phyloP scores from a whole-genome alignment of 1,284 basidiomycete species.

The Pulchroboletus neoregius region DNA sequence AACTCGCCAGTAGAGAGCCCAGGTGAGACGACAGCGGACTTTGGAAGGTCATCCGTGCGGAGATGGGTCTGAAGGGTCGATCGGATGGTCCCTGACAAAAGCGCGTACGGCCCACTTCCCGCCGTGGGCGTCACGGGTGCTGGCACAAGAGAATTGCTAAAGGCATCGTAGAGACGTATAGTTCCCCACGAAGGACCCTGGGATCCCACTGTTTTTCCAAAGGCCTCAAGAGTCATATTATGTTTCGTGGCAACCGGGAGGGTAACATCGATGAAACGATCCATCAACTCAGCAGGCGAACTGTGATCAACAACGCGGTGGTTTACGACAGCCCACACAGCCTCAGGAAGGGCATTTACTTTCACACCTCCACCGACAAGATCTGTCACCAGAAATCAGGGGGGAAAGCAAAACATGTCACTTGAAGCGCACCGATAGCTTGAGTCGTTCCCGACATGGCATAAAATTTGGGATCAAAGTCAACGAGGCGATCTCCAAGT shows the following conservation, averaged over 20 bases:
- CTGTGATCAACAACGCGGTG: constrained; percentile 41
- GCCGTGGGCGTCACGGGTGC: constrained; percentile 48
- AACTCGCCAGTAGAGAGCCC: constrained; percentile 25
- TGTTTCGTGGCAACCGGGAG: constrained; percentile 34
- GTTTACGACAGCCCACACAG: constrained; percentile 38
- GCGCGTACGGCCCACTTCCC: constrained; percentile 38
- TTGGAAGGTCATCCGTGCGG: constrained; percentile 25
- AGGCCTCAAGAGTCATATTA: constrained; percentile 43
- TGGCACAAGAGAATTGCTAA: constrained; percentile 41
- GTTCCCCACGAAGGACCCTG: constrained; percentile 19
- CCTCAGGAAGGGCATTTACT: constrained; percentile 44
- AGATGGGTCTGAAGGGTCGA: constrained; percentile 30
- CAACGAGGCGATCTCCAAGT: constrained; percentile 31
- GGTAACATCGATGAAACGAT: constrained; percentile 34
- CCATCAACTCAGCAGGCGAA: constrained; percentile 34
- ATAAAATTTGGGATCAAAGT: constrained; percentile 28
- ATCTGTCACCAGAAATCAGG: constrained; percentile 24
- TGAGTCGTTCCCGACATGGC: constrained; percentile 43
- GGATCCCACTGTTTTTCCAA: constrained; percentile 34
- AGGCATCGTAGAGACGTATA: constrained; percentile 36
- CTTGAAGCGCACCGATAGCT: constrained; percentile 37
- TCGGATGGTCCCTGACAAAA: constrained; percentile 49
- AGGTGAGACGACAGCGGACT: constrained; percentile 17
- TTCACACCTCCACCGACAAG: constrained; percentile 47
- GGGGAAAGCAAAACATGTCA: background rate